Evolutionary conservation across 2,329 filamentous ascomycete genomes (phyloP).

Genomic region (Ceratocystis diversiconidia): DNA sequence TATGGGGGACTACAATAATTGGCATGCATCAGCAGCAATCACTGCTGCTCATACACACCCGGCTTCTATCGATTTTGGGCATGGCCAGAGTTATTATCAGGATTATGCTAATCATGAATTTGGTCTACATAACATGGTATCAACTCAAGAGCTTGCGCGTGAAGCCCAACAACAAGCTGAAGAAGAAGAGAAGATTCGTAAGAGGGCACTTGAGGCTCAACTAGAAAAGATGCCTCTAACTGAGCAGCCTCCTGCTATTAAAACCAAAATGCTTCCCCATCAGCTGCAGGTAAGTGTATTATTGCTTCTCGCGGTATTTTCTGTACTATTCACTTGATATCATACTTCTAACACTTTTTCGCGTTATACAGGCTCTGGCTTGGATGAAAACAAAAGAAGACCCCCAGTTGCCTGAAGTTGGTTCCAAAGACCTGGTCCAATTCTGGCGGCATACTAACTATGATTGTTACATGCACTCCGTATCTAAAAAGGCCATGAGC

Average conservation of each 20-base stretch:
- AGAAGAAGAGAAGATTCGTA: constrained; percentile 10
- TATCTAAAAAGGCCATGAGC: neutral
- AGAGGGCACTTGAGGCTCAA: constrained; percentile 38
- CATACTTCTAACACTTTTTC: constrained; percentile 26
- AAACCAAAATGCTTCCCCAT: constrained; percentile 60
- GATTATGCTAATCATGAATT: too few relatives aligned
- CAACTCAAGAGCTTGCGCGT: neutral
- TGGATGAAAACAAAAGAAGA: constrained; percentile 71
- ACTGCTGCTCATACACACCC: too few relatives aligned
- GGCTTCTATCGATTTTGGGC: too few relatives aligned
- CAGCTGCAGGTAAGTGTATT: constrained; percentile 43
- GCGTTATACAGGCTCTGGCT: constrained; percentile 41
- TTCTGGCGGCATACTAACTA: constrained; percentile 8
- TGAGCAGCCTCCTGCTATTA: constrained; percentile 48
- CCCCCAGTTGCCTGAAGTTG: constrained; percentile 46
- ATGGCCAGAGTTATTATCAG: too few relatives aligned
- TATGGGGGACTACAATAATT: too few relatives aligned
- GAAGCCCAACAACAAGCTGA: neutral
- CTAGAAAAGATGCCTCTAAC: constrained; percentile 60
- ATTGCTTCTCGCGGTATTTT: neutral
- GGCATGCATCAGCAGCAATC: too few relatives aligned
- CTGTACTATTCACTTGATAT: neutral
- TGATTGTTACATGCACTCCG: neutral
- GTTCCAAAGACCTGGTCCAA: constrained; percentile 35
- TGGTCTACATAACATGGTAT: neutral